Evolutionary conservation across 2,329 filamentous ascomycete species (phyloP), one percentile per base, ranked within the genome.

Genomic region (Colletotrichum theobromicola): DNA sequence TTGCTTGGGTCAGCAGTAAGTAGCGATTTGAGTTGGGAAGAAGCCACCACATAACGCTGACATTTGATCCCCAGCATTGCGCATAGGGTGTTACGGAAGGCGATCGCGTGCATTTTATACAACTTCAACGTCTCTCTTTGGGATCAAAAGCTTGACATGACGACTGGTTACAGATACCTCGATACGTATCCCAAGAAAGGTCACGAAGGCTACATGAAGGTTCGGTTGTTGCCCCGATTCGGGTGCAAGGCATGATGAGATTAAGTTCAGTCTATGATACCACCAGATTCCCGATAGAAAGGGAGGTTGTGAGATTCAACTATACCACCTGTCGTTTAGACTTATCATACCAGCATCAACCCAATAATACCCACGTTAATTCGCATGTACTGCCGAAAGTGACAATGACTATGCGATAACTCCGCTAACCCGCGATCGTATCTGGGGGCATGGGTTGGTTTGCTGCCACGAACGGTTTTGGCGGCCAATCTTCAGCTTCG

Each of bases 1-100:
- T n/a, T 77, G 76, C n/a, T 37, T 77, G 24, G 76, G 76, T 3
- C 76, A 77, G 35, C 71, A 72, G 74, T 76, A 37, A 28, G 74
- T 75, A n/a, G 18, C 10, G 7, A 24, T 42, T 21, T 18, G n/a
- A 2, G 18, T n/a, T 3, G 6, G 5, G 7, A 18, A 37, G 13
- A 7, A 7, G 15, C 34, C 21, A 2, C 0, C 21, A 7, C 15
- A 15, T 1, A n/a, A 5, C 18, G 7, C n/a, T 62, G 0, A 53
- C 1, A 60, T 3, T 21, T 53, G 18, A 24, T n/a, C 2, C 26
- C 2, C 35, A 76, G 74, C 15, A 71, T 77, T 16, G 76, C 76
- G 7, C 70, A 69, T 5, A 75, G 50, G 28, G 76, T 77, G 7
- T 35, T 77, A 8, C 76, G 76, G 7, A 77, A 77, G 26, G 70